Base-by-base conservation (phyloP, 768 basidiomycete genomes). In the Mrakia frigida region DNA sequence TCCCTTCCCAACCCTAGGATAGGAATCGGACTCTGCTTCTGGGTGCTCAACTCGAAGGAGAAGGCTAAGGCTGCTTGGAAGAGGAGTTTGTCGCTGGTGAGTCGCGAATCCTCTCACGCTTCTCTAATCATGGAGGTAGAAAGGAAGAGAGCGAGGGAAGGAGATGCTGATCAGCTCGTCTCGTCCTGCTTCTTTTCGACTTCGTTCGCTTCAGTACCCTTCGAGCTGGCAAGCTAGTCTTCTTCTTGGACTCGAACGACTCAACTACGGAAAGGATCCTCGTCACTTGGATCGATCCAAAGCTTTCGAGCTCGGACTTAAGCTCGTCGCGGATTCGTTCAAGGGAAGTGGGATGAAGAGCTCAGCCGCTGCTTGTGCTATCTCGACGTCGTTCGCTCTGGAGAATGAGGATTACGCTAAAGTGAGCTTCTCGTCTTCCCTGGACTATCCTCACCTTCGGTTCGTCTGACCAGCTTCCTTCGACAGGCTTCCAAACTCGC, bases 1-100 rank as follows among this genome's bases (percentile, higher is more conserved):
- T 94, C 92, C 83, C 85, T 87, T 35, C 97, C 96, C 0, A 96
- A 99, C 83, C 96, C 97, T 46, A 89, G 97, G 10, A 91, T 98
- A 75, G 97, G 97, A 25, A 93, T 98, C 56, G 97, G 97, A 13
- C 85, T 99, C 6, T 98, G 96, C 83, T 85, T 94, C 31, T 98
- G 93, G 93, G 89, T 91, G 6, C 85, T 97, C 84, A 91, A 91
- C 76, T 88, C 96, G 79, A 90, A 90, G 78, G 86, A 87, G 2
- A 90, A 90, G 79, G 97, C 96, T 0, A 90, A 89, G 79, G 87
- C 87, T 33, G 96, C 96, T 0, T 99, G 97, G 96, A 88, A 94
- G 80, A 87, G 95, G 46, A 92, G 92, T 79, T 82, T 93, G 73
- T 92, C 92, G 83, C 88, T 94, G 79, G 94, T 92, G 78, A 74